These are phyloP conservation scores for Euphorbia peplus DNA, from an alignment of 345 rosid genomes.

Conservation along the genomic window DNA sequence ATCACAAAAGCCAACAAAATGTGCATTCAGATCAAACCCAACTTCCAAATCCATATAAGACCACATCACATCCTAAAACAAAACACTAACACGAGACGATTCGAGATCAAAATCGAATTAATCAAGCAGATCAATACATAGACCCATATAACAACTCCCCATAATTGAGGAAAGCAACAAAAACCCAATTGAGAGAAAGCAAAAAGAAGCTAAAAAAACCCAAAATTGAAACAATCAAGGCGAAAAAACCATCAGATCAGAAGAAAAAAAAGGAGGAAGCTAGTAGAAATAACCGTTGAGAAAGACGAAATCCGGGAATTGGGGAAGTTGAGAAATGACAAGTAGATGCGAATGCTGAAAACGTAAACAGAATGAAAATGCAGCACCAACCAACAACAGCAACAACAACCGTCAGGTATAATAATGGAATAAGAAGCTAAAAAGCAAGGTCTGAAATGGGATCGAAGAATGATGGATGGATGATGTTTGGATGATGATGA, in stretches of 20 bases:
- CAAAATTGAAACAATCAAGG: slow-evolving; percentile 1
- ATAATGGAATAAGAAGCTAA: too few species aligned
- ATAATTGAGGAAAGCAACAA: not conserved
- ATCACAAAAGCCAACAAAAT: not conserved
- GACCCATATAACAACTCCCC: not conserved
- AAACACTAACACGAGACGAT: not conserved
- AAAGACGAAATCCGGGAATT: not conserved
- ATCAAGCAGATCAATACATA: not conserved
- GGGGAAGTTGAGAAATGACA: slow-evolving; percentile 1
- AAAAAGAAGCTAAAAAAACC: slow-evolving; percentile 6
- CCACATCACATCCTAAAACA: not conserved
- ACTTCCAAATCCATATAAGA: not conserved
- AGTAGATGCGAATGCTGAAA: not conserved
- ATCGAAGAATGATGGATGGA: not conserved
- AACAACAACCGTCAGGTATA: slow-evolving; percentile 20
- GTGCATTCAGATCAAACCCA: not conserved
- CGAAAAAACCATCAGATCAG: not conserved
- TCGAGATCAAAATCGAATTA: not conserved
- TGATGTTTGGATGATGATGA: too few species aligned
- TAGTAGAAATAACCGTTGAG: not conserved
- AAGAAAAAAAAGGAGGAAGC: not conserved
- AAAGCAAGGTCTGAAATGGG: not conserved
- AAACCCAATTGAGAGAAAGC: not conserved
- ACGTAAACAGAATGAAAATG: not conserved
- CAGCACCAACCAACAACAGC: too few species aligned